Base-by-base conservation (phyloP, 2,329 filamentous ascomycete genomes). In the Pseudomassariella vexata region DNA sequence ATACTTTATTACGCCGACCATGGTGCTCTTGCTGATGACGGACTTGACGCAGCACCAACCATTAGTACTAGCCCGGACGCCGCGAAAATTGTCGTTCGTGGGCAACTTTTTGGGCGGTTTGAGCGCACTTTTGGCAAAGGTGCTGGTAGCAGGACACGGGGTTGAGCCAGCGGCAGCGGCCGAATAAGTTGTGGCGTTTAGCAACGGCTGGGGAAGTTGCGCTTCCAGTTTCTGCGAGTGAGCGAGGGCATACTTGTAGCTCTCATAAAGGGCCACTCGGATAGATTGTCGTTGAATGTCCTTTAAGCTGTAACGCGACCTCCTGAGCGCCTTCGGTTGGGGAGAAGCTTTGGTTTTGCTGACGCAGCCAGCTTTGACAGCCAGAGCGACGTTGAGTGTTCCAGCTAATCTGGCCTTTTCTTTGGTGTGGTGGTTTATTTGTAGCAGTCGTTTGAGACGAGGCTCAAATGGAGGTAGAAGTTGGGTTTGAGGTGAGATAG, bases 31-130 rank as follows among this genome's bases (percentile, higher is more conserved):
- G 9, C 35, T 33, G 14, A 47, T 25, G 23, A 54, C 50, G 9
- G 40, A 32, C 11, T 35, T 38, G 6, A 54, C 34, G 5, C 29
- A 15, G 20, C 52, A 38, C 48, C 49, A 53, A 15, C 45, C 46
- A n/a, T n/a, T 29, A 15, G 20, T 53, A 38, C 48, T 48, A 53
- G 16, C 45, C 46, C 9, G 39, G 39, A 10, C 36, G 36, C 1
- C 24, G 9, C 10, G 3, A 19, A 5, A 19, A 9, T 37, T 34
- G 32, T 24, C 28, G 27, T 23, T 35, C 39, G 30, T 40, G 12
- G 10, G 21, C 21, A 9, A 3, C 9, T 4, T 22, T 11, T n/a
- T 12, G 12, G 9, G 15, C n/a, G 5, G 11, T 23, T 24, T 9
- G 9, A 14, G 29, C 5, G 19, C 17, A 7, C 12, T 6, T 4